A percentile compares a stretch with the other conserved stretches of the same genome.
Evolutionary conservation across 1,139 yeast species (phyloP).

Genomic region (Kluyveromyces sp.): DNA sequence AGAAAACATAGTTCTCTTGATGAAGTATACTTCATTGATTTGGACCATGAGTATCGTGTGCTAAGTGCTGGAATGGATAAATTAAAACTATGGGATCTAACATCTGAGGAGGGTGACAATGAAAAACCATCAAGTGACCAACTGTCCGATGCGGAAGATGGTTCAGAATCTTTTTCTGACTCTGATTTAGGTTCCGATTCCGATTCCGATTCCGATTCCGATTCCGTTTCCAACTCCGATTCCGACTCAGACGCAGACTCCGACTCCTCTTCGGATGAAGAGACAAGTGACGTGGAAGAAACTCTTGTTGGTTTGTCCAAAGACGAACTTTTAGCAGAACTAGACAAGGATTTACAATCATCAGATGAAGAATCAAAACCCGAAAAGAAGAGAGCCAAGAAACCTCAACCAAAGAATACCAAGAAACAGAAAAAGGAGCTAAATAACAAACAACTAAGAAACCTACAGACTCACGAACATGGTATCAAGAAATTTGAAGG

Average conservation of each 20-base stretch:
- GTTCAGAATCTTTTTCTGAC: background rate
- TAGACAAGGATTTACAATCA: constrained; percentile 21
- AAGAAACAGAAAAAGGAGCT: constrained; percentile 33
- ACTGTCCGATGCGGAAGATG: constrained; percentile 20
- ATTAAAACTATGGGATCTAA: constrained; percentile 59
- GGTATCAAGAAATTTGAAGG: constrained; percentile 67
- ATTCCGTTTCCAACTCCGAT: constrained; percentile 13
- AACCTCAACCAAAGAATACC: constrained; percentile 16
- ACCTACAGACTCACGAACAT: constrained; percentile 49
- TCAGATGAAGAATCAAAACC: constrained; percentile 17
- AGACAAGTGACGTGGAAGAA: constrained; percentile 14
- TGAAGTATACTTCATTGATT: constrained; percentile 66
- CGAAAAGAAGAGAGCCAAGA: constrained; percentile 15
- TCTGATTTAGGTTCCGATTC: constrained; percentile 10
- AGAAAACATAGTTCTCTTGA: constrained; percentile 55
- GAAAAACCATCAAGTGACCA: constrained; percentile 12
- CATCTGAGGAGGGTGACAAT: constrained; percentile 23
- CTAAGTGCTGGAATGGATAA: constrained; percentile 79
- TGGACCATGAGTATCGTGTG: constrained; percentile 71
- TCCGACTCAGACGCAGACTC: constrained; percentile 14
- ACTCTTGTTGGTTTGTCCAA: constrained; percentile 21
- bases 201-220: constrained; percentile 8
- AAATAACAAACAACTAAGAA: constrained; percentile 41
- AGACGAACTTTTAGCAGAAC: constrained; percentile 26
- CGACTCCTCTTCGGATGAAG: constrained; percentile 14